Evolutionary conservation across 768 basidiomycete genomes (phyloP).

Genomic region (Floccularia luteovirens): DNA sequence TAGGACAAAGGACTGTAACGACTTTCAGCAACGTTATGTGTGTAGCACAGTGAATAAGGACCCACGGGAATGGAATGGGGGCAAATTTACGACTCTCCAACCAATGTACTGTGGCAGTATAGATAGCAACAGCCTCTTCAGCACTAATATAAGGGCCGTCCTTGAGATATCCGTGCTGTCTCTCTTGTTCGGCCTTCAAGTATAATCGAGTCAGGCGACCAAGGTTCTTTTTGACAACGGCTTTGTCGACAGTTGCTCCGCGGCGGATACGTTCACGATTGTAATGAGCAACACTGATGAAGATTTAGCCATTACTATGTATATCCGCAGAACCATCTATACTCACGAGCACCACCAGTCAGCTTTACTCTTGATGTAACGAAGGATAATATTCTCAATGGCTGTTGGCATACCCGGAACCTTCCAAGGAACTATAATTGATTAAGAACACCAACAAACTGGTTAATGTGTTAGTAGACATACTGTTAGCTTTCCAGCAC

Average conservation of each 20-base stretch:
- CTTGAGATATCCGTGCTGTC: conserved; percentile 97
- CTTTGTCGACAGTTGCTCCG: conserved; percentile 96
- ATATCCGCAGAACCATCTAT: no score
- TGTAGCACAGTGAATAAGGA: conserved; percentile 3
- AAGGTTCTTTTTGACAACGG: conserved; percentile 98
- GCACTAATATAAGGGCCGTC: conserved; percentile 99
- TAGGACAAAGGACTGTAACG: conserved; percentile 78
- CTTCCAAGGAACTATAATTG: conserved; percentile 83
- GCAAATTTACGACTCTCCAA: conserved; percentile 96
- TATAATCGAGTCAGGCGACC: conserved; percentile 97
- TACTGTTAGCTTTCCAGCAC: conserved; percentile 92
- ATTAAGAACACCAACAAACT: conserved; percentile 1
- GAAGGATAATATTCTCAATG: conserved; percentile 97
- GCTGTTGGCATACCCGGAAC: conserved; percentile 99
- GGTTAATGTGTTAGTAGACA: conserved; percentile 12
- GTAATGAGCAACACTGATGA: conserved; percentile 87
- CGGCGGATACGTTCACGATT: conserved; percentile 96
- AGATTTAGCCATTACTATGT: conserved; percentile 1
- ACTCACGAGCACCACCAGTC: conserved; percentile 96
- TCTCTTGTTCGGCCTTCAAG: conserved; percentile 97
- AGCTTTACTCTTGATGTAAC: conserved; percentile 98
- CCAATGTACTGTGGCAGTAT: conserved; percentile 99
- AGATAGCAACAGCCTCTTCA: conserved; percentile 98
- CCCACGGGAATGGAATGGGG: conserved; percentile 96
- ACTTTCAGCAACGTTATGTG: conserved; percentile 1